Percentiles rank a stretch among this genome's conserved stretches.
Evolutionary conservation across 2,329 filamentous ascomycete genomes (phyloP).

Genomic region (Elsinoe ampelina): DNA sequence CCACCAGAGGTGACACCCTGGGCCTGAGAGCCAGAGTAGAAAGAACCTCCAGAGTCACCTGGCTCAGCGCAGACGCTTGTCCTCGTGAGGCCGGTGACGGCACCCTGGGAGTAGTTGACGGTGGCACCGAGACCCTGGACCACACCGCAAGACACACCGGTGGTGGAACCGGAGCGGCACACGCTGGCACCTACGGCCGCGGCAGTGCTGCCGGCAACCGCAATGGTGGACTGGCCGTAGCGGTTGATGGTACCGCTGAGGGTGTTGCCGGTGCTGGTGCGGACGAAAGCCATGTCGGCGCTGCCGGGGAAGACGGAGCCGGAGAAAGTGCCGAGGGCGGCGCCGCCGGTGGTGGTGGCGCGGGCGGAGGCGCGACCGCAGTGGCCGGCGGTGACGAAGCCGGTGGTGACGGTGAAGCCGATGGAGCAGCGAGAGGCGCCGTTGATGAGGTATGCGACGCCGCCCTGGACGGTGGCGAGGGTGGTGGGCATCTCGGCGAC

Average conservation of each 20-base stretch:
- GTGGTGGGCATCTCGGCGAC: constrained; percentile 5
- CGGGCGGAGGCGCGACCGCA: not conserved
- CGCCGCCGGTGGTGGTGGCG: not conserved
- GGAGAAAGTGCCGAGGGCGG: not conserved
- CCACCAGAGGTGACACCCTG: constrained; percentile 11
- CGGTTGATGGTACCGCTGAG: constrained; percentile 10
- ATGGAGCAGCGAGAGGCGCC: not conserved
- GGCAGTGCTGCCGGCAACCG: not conserved
- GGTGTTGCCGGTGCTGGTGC: constrained; percentile 1
- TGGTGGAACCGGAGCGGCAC: constrained; percentile 7
- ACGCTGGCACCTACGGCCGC: constrained; percentile 1
- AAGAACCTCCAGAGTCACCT: constrained; percentile 11
- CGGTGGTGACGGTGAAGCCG: constrained; percentile 8
- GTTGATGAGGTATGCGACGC: not conserved
- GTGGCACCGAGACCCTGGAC: not conserved
- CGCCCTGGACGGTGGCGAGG: constrained; percentile 8
- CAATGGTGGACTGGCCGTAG: constrained; percentile 1
- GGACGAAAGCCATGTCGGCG: constrained; percentile 7
- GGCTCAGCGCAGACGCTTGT: constrained; percentile 9
- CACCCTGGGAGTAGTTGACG: constrained; percentile 4
- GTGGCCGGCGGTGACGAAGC: constrained; percentile 3
- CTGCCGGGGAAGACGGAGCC: constrained; percentile 9
- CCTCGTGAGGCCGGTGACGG: constrained; percentile 5
- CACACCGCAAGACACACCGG: constrained; percentile 1
- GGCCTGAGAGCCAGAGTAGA: constrained; percentile 7